phyloP scores from a whole-genome alignment of 306 rosid species.

The Hippophae tibetana region DNA sequence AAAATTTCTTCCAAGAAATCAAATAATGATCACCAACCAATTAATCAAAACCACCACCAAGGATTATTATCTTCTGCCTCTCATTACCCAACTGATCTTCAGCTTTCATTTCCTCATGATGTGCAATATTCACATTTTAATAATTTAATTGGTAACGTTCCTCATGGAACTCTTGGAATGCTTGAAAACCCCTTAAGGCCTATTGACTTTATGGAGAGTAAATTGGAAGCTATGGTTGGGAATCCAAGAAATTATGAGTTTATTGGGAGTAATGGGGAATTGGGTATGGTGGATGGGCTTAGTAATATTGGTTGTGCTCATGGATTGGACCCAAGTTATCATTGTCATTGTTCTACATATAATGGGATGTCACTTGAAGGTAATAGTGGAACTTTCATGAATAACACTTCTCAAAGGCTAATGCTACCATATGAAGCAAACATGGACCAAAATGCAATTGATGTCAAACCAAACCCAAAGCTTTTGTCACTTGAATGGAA shows the following conservation, averaged over 20 bases:
- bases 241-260: constrained; percentile 42
- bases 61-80: constrained; percentile 17
- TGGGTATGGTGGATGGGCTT: constrained; percentile 6
- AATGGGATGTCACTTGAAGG: constrained; percentile 46
- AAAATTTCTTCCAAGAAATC: constrained; percentile 62
- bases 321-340: constrained; percentile 37
- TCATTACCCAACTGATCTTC: constrained; percentile 55
- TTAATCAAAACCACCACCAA: constrained; percentile 20
- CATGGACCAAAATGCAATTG: constrained; percentile 27
- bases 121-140: constrained; percentile 57
- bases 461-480: constrained; percentile 80
- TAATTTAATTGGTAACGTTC: constrained; percentile 30
- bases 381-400: constrained; percentile 18
- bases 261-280: constrained; percentile 30
- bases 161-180: constrained; percentile 37
- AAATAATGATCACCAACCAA: constrained; percentile 22
- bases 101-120: constrained; percentile 48
- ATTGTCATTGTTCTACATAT: constrained; percentile 41
- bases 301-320: constrained; percentile 7
- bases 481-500: constrained; percentile 83
- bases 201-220: constrained; percentile 73
- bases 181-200: constrained; percentile 39
- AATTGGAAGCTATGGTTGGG: constrained; percentile 44
- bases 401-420: constrained; percentile 65
- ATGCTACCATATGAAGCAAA: constrained; percentile 57